Conservation (phyloP, 2,329 filamentous ascomycete genomes). For the Pseudonectria buxi region DNA sequence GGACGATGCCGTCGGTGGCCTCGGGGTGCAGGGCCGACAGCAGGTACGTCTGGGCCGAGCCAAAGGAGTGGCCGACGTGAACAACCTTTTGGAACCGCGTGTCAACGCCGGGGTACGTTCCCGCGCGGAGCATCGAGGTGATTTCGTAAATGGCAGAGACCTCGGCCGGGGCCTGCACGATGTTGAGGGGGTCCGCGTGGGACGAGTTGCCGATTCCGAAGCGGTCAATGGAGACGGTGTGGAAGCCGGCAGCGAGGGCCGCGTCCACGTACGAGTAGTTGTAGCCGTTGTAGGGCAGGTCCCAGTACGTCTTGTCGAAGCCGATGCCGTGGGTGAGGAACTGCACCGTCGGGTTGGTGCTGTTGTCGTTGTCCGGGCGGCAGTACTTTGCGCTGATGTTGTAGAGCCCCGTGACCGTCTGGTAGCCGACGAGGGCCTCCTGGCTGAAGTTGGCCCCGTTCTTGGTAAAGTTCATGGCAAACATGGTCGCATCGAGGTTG, state of each 20-base stretch:
- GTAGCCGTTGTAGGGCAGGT: constrained; percentile 47
- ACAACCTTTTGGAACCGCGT: constrained; percentile 37
- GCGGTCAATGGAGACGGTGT: constrained; percentile 55
- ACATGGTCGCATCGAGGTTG: no score
- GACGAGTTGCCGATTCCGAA: constrained; percentile 54
- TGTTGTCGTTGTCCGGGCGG: not conserved
- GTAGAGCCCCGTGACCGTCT: not conserved
- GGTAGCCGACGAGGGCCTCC: no score
- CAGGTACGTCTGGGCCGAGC: constrained; percentile 50
- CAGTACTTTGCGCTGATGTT: not conserved
- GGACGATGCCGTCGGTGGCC: constrained; percentile 49
- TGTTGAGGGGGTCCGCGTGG: constrained; percentile 51
- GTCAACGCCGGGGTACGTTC: constrained; percentile 36
- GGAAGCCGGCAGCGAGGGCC: constrained; percentile 51
- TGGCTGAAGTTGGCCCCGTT: no score
- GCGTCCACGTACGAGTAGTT: constrained; percentile 56
- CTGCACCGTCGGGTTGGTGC: constrained; percentile 21
- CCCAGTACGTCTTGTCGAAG: constrained; percentile 51
- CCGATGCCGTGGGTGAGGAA: constrained; percentile 37
- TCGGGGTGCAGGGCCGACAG: constrained; percentile 46
- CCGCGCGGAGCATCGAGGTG: constrained; percentile 41
- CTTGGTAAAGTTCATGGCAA: no score
- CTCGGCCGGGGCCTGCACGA: constrained; percentile 53
- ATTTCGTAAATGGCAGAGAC: constrained; percentile 50
- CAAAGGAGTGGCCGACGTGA: constrained; percentile 60